These are phyloP conservation scores for Heterobasidion annosum DNA, from an alignment of 1,284 basidiomycete species.

Conservation along the genomic window DNA sequence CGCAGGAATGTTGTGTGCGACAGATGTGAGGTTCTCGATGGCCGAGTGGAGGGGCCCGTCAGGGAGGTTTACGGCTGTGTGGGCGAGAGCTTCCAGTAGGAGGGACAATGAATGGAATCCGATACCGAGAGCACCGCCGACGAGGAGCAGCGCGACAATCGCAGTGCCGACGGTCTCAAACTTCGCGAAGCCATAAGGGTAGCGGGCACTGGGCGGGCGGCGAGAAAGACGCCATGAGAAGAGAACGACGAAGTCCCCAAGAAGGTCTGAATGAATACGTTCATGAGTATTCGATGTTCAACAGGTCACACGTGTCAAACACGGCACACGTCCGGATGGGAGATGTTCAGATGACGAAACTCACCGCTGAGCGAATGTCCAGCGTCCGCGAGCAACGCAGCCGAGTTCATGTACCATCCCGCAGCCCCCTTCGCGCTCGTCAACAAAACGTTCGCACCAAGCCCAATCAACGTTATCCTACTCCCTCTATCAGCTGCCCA, in stretches of 20 bases:
- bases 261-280: constrained; percentile 42
- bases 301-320: neutral
- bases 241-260: constrained; percentile 90
- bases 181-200: constrained; percentile 89
- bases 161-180: constrained; percentile 91
- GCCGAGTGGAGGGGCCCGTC: constrained; percentile 54
- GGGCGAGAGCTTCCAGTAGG: constrained; percentile 57
- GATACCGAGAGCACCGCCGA: constrained; percentile 86
- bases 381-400: constrained; percentile 89
- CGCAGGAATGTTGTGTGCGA: constrained; percentile 42
- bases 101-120: constrained; percentile 89
- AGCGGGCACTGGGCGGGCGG: constrained; percentile 65
- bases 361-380: constrained; percentile 87
- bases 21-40: constrained; percentile 45
- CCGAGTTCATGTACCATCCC: constrained; percentile 84
- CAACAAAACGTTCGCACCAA: constrained; percentile 80
- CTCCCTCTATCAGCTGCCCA: constrained; percentile 68
- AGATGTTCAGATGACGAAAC: neutral
- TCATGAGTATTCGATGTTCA: constrained; percentile 1
- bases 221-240: constrained; percentile 88
- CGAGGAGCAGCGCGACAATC: constrained; percentile 74
- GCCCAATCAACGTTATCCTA: constrained; percentile 77
- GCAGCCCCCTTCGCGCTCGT: constrained; percentile 81
- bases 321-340: neutral
- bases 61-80: constrained; percentile 46